Base-by-base conservation (phyloP, 2,329 filamentous ascomycete species). In the Cryphonectria carpinicola region DNA sequence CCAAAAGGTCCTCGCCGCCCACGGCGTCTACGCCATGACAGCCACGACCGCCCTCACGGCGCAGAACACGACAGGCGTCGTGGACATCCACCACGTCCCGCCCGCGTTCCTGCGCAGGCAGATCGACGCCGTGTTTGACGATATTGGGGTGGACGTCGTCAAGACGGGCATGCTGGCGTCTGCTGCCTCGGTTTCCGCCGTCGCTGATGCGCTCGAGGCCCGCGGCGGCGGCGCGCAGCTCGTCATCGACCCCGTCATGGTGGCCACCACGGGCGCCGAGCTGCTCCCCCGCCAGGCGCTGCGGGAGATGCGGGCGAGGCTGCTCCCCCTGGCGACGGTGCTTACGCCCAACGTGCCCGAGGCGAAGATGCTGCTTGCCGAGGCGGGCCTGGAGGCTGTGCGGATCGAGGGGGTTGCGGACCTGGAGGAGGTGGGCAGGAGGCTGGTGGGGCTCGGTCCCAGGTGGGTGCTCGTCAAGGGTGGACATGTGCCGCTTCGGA, bases 1-100 rank as follows among this genome's bases (percentile, higher is more conserved):
- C 79, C 95, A 98, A 79, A 97, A 97, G 80, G 94, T 97, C 72
- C 92, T 97, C 72, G 92, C 94, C 61, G 93, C 93, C 25, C 94
- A 98, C 87, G 91, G 92, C 71, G 96, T 93, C 82, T 98, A 98
- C 85, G 94, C 94, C 71, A 97, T 98, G 90, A 98, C 95, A 66
- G 94, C 95, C 32, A 98, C 95, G 13, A 97, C 95, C 19, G 95
- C 95, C 28, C 84, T 99, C 78, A 99, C 96, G n/a, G 95, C 94
- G 22, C 96, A 98, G 79, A 97, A 98, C 81, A 99, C 96, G 0
- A 86, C 88, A 67, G 94, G 94, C 5, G 94, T 98, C 19, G 85
- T 89, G 73, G 93, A 87, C 74, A 93, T 98, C 66, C 93, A 97
- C 77, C 83, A 92, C 69, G 88, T 93, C 10, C 95, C 95, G 0